A percentile compares a stretch with the other conserved stretches of the same genome.
These are phyloP conservation scores for Cardamine chenopodiifolia DNA, from an alignment of 345 rosid species.

Conservation along the genomic window DNA sequence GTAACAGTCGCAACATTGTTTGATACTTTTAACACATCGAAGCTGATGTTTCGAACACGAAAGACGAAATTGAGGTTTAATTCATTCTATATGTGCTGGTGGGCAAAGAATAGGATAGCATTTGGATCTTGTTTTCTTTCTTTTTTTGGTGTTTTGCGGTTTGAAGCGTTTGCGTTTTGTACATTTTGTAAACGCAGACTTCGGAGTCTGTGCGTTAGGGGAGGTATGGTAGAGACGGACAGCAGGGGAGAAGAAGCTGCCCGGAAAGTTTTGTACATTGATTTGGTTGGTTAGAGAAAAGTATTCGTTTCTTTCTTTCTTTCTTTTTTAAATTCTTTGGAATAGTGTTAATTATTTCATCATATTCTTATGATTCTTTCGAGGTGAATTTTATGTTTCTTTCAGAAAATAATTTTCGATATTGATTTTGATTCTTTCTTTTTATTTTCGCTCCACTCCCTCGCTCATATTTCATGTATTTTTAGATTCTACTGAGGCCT, in stretches of 20 bases:
- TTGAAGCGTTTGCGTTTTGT: constrained; percentile 42
- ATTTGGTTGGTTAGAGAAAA: constrained; percentile 26
- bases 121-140: constrained; percentile 11
- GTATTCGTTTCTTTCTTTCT: neutral
- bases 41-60: constrained; percentile 39
- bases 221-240: constrained; percentile 37
- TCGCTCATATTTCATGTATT: neutral
- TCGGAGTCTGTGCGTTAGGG: constrained; percentile 35
- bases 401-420: constrained; percentile 1
- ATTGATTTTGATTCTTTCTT: constrained; percentile 25
- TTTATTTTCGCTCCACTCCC: neutral
- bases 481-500: neutral
- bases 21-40: constrained; percentile 40
- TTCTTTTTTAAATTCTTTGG: constrained; percentile 26
- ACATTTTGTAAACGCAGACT: constrained; percentile 37
- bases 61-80: constrained; percentile 17
- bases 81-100: constrained; percentile 30
- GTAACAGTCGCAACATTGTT: constrained; percentile 38
- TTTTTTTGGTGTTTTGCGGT: constrained; percentile 9
- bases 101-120: constrained; percentile 33
- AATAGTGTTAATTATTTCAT: constrained; percentile 24
- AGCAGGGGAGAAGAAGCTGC: constrained; percentile 20
- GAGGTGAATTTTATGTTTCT: neutral
- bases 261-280: constrained; percentile 44
- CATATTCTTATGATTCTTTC: constrained; percentile 37